Evolutionary conservation across 768 basidiomycete genomes (phyloP).

Genomic region (Phanerochaete carnosa): DNA sequence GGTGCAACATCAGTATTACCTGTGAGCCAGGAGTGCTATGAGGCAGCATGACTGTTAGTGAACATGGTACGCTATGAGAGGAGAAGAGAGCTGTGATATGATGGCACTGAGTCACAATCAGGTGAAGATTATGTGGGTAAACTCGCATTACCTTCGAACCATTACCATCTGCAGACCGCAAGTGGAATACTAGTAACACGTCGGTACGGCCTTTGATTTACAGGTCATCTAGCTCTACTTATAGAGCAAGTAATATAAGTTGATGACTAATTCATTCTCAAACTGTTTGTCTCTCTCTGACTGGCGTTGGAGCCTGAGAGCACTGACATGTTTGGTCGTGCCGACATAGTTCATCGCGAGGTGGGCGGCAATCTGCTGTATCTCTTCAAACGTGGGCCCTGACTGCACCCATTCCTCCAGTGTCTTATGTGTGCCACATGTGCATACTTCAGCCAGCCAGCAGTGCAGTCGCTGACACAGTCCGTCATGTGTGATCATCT

Average conservation of each 20-base stretch:
- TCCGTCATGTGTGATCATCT: slow-evolving; percentile 23
- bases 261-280: slow-evolving; percentile 31
- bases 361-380: slow-evolving; percentile 23
- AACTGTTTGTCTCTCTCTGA: slow-evolving; percentile 28
- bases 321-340: slow-evolving; percentile 17
- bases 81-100: no score
- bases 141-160: no score
- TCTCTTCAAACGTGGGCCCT: slow-evolving; percentile 24
- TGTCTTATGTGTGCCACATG: not conserved
- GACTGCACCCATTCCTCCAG: slow-evolving; percentile 29
- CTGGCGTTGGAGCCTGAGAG: not conserved
- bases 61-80: no score
- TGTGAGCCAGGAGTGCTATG: no score
- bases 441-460: slow-evolving; percentile 26
- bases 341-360: slow-evolving; percentile 11
- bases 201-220: no score
- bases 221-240: no score
- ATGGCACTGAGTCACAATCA: no score
- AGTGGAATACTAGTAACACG: no score
- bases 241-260: slow-evolving; percentile 37
- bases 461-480: slow-evolving; percentile 11
- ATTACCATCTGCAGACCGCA: no score
- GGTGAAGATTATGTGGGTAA: no score
- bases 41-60: no score
- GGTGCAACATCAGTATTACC: no score